Evolutionary conservation across 2,329 filamentous ascomycete species (phyloP).

Genomic region (Venturia carpophila): DNA sequence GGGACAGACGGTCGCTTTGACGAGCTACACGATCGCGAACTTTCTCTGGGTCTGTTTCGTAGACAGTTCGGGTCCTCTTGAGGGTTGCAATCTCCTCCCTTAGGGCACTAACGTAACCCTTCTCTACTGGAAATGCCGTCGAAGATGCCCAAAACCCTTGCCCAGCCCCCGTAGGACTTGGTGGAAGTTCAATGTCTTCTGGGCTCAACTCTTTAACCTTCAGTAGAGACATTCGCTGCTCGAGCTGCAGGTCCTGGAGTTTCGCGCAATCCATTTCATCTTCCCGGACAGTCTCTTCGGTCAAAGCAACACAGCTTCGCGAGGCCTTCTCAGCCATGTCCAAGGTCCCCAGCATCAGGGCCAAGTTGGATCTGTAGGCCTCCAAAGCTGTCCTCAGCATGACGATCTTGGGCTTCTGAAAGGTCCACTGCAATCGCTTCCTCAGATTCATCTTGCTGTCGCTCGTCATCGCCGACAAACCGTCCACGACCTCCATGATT

Average conservation of each 20-base stretch:
- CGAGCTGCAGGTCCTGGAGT: constrained; percentile 22
- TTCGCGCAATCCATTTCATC: constrained; percentile 21
- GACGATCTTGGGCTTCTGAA: constrained; percentile 23
- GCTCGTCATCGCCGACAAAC: constrained; percentile 19
- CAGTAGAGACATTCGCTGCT: constrained; percentile 22
- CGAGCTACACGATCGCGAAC: constrained; percentile 19
- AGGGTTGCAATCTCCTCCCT: constrained; percentile 20
- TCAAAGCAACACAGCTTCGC: constrained; percentile 19
- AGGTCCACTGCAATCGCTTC: constrained; percentile 23
- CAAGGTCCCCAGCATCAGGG: constrained; percentile 24
- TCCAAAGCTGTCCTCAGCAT: constrained; percentile 23
- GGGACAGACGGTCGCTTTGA: constrained; percentile 20
- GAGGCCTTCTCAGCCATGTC: constrained; percentile 24
- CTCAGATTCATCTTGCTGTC: constrained; percentile 19
- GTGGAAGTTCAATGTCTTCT: constrained; percentile 16
- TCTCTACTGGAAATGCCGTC: constrained; percentile 9
- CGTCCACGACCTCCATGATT: constrained; percentile 22
- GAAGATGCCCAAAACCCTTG: constrained; percentile 13
- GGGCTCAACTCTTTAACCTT: constrained; percentile 21
- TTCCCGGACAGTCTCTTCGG: constrained; percentile 14
- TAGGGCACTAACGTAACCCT: not conserved
- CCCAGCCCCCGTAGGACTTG: not conserved
- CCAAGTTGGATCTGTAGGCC: constrained; percentile 24
- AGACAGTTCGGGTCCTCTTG: constrained; percentile 19
- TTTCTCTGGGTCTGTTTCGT: constrained; percentile 6